Conservation (phyloP, 805 yeast genomes). For the Nakazawaea pomicola region DNA sequence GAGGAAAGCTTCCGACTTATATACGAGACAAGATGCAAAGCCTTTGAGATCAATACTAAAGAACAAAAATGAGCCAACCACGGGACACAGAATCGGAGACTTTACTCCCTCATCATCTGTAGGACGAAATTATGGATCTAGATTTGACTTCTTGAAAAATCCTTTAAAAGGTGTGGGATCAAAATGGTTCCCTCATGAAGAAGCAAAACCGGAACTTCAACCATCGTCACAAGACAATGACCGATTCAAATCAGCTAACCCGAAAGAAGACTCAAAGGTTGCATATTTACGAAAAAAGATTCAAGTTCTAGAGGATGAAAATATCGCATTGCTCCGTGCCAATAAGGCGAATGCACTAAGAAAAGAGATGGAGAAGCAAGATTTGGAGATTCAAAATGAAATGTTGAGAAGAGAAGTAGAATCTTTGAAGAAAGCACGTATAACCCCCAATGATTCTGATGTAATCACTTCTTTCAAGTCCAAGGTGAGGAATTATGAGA, state of each 20-base stretch:
- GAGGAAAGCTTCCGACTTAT: background rate
- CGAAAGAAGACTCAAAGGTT: background rate
- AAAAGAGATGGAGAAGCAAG: constrained; percentile 13
- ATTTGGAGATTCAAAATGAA: constrained; percentile 9
- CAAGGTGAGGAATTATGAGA: background rate
- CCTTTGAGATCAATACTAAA: constrained; percentile 13
- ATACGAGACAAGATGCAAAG: background rate
- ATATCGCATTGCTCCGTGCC: background rate
- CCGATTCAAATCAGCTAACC: background rate
- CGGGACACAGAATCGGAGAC: too few species aligned
- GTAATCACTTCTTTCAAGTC: background rate
- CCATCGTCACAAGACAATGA: background rate
- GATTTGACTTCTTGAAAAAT: background rate
- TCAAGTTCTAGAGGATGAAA: constrained; percentile 8
- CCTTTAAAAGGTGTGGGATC: constrained; percentile 6
- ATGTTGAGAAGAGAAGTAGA: constrained; percentile 7
- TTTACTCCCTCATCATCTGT: too few species aligned
- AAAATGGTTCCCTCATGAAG: background rate
- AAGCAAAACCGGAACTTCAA: background rate
- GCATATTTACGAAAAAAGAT: constrained; percentile 2
- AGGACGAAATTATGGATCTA: background rate
- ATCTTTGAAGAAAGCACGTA: background rate
- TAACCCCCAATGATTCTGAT: background rate
- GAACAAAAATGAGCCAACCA: constrained; percentile 1
- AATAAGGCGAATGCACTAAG: constrained; percentile 3